Percentiles rank a stretch among this genome's conserved stretches.
These are phyloP conservation scores for Zangia roseola DNA, from an alignment of 768 basidiomycete species.

Conservation along the genomic window DNA sequence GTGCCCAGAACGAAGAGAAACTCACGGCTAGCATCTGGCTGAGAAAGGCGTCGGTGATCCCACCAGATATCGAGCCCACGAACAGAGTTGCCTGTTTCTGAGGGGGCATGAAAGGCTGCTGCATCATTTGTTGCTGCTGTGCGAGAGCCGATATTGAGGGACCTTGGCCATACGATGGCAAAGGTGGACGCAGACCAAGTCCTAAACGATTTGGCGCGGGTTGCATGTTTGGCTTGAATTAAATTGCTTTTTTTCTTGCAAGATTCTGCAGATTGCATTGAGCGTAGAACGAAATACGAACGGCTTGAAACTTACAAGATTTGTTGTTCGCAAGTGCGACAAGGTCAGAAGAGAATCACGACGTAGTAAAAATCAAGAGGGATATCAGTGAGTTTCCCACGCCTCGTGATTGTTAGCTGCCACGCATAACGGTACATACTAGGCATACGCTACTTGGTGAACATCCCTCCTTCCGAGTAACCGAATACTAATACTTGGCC, in stretches of 20 bases:
- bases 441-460: no score
- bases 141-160: constrained; percentile 90
- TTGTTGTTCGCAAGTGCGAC: no score
- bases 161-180: constrained; percentile 87
- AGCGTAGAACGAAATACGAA: background rate
- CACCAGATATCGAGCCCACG: constrained; percentile 93
- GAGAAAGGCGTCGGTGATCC: constrained; percentile 80
- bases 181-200: constrained; percentile 84
- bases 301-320: constrained; percentile 3
- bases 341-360: background rate
- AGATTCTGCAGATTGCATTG: background rate
- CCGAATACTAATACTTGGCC: no score
- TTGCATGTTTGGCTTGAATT: constrained; percentile 47
- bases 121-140: constrained; percentile 68
- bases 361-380: no score
- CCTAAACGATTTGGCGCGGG: constrained; percentile 72
- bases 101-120: constrained; percentile 66
- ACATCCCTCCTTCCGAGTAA: no score
- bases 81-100: constrained; percentile 79
- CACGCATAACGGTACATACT: no score
- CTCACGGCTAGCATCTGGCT: constrained; percentile 75
- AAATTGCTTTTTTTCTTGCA: background rate
- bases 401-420: no score
- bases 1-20: background rate
- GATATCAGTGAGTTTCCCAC: no score